A percentile compares a stretch with the other conserved stretches of the same genome.
phyloP scores from a whole-genome alignment of 225 moss, liverwort and hornwort genomes.

The Pseudisothecium myosuroides region DNA sequence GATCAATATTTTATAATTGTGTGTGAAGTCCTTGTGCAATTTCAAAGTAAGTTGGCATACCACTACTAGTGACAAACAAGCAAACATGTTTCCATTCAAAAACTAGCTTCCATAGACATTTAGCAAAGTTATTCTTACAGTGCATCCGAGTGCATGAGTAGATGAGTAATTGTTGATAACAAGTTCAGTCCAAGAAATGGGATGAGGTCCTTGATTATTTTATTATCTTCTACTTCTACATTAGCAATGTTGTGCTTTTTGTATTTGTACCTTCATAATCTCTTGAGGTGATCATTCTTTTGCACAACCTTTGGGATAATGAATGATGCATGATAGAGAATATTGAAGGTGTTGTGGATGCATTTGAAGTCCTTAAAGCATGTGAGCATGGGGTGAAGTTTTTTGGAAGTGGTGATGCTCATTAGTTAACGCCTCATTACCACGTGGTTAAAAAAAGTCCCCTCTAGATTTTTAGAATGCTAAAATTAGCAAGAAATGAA shows the following conservation, averaged over 20 bases:
- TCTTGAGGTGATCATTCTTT: neutral
- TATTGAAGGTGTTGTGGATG: neutral
- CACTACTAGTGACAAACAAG: no score
- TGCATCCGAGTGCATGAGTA: neutral
- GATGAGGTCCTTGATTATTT: neutral
- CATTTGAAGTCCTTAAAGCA: neutral
- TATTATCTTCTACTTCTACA: neutral
- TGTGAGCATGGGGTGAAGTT: fast-evolving
- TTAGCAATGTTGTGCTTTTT: neutral
- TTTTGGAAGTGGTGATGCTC: neutral
- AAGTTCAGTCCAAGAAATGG: neutral
- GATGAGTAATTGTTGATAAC: neutral
- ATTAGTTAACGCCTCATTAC: neutral
- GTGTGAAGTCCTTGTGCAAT: no score
- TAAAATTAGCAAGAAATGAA: neutral
- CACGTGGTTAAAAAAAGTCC: fast-evolving
- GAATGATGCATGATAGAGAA: neutral
- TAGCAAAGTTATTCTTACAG: neutral
- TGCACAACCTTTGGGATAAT: neutral
- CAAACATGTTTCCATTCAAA: neutral
- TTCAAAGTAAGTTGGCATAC: no score
- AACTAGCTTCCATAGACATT: no score
- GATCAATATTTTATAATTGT: neutral
- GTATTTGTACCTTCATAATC: neutral
- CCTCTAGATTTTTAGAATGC: neutral